A percentile compares a stretch with the other conserved stretches of the same genome.
Evolutionary conservation across 305 asterid genomes (phyloP).

Genomic region (Solanum chacoense): DNA sequence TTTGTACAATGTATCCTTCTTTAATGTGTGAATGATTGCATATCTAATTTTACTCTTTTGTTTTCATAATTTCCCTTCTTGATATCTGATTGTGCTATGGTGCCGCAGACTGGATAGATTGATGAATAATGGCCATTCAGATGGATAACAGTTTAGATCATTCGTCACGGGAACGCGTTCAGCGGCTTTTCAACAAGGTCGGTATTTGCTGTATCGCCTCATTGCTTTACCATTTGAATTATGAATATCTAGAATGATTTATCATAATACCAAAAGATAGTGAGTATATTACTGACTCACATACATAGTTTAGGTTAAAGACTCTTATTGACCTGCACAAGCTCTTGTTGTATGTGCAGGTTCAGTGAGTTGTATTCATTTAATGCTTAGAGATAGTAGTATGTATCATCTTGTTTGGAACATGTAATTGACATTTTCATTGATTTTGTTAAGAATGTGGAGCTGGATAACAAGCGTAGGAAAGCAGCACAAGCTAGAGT

Average conservation of each 20-base stretch:
- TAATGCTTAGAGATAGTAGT: background rate
- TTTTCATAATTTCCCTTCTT: background rate
- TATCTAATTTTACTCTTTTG: background rate
- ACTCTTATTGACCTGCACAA: background rate
- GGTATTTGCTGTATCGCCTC: background rate
- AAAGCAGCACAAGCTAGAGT: slow-evolving; percentile 80
- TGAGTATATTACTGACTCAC: background rate
- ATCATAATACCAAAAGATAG: background rate
- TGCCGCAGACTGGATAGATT: slow-evolving; percentile 7
- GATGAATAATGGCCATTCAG: slow-evolving; percentile 61
- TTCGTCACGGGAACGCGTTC: slow-evolving; percentile 52
- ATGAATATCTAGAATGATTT: background rate
- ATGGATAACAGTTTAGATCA: slow-evolving; percentile 62
- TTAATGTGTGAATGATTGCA: background rate
- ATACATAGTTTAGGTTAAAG: background rate
- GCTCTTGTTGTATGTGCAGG: background rate
- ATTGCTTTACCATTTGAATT: background rate
- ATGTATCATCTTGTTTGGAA: background rate
- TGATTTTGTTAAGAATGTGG: slow-evolving; percentile 44
- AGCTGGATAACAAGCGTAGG: slow-evolving; percentile 76
- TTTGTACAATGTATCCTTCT: background rate
- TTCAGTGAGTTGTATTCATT: background rate
- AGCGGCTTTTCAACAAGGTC: slow-evolving; percentile 74
- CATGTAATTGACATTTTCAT: background rate
- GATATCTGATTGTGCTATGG: background rate